Evolutionary conservation across 2,329 filamentous ascomycete species (phyloP), one percentile per base, ranked within the genome.

Genomic region (Trichoderma asperellum): DNA sequence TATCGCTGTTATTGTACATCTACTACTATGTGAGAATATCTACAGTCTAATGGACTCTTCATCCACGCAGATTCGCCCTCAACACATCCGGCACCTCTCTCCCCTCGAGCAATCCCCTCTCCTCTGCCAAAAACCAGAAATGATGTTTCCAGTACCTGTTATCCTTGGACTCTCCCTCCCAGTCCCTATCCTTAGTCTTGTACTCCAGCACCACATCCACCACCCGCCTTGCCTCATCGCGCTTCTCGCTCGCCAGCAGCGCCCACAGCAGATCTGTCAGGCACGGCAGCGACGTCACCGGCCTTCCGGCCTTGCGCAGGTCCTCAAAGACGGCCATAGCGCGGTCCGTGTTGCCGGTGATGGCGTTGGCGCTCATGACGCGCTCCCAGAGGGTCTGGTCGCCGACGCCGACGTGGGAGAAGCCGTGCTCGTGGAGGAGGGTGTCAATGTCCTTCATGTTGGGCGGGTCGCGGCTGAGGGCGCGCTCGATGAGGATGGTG

Each of bases 361-460:
- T 73, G 8, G 90, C 87, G 76, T 91, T 92, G 1, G 90, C 91
- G 75, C 88, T 87, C 72, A 94, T 86, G 71, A 91, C 83, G 65
- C 89, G 85, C 77, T 92, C 90, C 85, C 89, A 93, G 73, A 94
- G 88, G 16, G 89, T 84, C 71, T 84, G 83, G 77, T 93, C 91
- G 66, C 79, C 80, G 59, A 76, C 71, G 6, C 70, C 63, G 59
- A 79, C 74, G 69, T 68, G 73, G 2, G 68, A 72, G 71, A 86
- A 80, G 29, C 87, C 79, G 70, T 84, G 82, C 75, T 91, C 86
- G 27, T 82, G 79, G 24, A 93, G 87, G 4, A 94, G 81, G 0
- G 78, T 76, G 47, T 88, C 84, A n/a, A 92, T 84, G 16, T 87
- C 86, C 2, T 80, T 78, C 35, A 92, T 80, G 73, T 91, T 84